Conservation (phyloP, 495 filamentous ascomycete species). For the Parathielavia hyrcaniae region DNA sequence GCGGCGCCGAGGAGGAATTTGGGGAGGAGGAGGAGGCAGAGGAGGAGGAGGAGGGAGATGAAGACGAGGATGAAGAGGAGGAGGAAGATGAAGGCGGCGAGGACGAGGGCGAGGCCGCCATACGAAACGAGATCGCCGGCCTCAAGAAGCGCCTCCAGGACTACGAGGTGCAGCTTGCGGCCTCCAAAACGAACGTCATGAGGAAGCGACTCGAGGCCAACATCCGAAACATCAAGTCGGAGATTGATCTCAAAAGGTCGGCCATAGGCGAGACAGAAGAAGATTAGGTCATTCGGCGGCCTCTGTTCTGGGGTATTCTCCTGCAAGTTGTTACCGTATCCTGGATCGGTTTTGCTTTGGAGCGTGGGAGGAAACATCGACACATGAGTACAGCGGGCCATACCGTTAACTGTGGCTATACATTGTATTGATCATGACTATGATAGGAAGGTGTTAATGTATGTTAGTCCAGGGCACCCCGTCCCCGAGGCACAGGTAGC, state of each 20-base stretch:
- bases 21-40: slow-evolving; percentile 42
- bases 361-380: not conserved
- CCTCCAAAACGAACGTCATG: slow-evolving; percentile 43
- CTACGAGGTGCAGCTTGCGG: slow-evolving; percentile 34
- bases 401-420: no score
- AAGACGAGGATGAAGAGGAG: slow-evolving; percentile 42
- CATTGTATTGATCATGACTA: not conserved
- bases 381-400: no score
- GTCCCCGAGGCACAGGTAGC: not conserved
- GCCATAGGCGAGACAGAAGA: slow-evolving; percentile 46
- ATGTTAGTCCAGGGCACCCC: not conserved
- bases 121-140: slow-evolving; percentile 51
- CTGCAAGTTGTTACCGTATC: not conserved
- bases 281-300: slow-evolving; percentile 13
- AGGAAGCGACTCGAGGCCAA: slow-evolving; percentile 48
- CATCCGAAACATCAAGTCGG: slow-evolving; percentile 48
- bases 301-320: no score
- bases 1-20: slow-evolving; percentile 44
- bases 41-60: slow-evolving; percentile 47
- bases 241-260: slow-evolving; percentile 54
- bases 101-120: slow-evolving; percentile 43
- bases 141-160: slow-evolving; percentile 43
- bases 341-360: not conserved
- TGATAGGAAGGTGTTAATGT: not conserved
- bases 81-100: slow-evolving; percentile 27